Evolutionary conservation across 1,284 basidiomycete species (phyloP).

Genomic region (Chondrostereum purpureum): DNA sequence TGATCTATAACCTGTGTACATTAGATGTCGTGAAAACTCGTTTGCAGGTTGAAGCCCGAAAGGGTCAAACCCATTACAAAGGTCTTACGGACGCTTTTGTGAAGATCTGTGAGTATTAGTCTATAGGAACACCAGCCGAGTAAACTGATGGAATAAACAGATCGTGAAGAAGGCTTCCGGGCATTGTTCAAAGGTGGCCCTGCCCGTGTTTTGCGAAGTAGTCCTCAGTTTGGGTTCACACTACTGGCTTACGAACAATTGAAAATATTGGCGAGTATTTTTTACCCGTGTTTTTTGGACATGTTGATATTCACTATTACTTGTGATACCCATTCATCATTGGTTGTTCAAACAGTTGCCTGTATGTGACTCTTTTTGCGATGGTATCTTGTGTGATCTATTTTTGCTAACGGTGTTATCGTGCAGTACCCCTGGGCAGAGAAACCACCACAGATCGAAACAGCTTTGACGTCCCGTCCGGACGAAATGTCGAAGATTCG

Average conservation of each 20-base stretch:
- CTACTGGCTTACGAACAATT: conserved; percentile 84
- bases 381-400: conserved; percentile 9
- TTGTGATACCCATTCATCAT: conserved; percentile 13
- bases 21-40: conserved; percentile 98
- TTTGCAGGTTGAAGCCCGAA: conserved; percentile 90
- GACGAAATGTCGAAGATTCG: conserved; percentile 85
- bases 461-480: conserved; percentile 60
- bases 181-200: conserved; percentile 96
- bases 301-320: too few species aligned
- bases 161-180: conserved; percentile 79
- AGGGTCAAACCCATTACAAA: conserved; percentile 91
- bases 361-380: conserved; percentile 39
- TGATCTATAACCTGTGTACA: conserved; percentile 19
- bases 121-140: neutral
- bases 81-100: conserved; percentile 85
- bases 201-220: conserved; percentile 85
- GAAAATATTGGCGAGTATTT: conserved; percentile 53
- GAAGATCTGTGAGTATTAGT: conserved; percentile 74
- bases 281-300: conserved; percentile 1
- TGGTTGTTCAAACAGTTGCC: conserved; percentile 48
- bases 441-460: conserved; percentile 57
- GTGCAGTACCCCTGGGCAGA: conserved; percentile 73
- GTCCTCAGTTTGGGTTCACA: conserved; percentile 89
- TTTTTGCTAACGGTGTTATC: conserved; percentile 13
- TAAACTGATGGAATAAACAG: conserved; percentile 32